Evolutionary conservation across 1,284 basidiomycete species (phyloP), one percentile per base, ranked within the genome.

Genomic region (Cutaneotrichosporon sp.): DNA sequence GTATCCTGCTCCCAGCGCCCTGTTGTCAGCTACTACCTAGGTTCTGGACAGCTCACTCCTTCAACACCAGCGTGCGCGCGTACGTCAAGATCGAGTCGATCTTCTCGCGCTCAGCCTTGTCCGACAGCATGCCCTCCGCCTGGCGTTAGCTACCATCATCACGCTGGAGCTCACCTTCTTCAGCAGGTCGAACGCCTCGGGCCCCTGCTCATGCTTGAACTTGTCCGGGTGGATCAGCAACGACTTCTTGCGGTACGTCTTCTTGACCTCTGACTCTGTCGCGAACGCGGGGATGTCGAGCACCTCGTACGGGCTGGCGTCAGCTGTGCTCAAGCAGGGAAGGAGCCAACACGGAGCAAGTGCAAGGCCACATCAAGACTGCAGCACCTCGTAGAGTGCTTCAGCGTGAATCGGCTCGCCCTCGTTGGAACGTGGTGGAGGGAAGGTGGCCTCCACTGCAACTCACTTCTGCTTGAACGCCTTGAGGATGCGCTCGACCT

Each of bases 201-300:
- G 66, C 33, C 83, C 84, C n/a, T 81, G 67, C 36, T 81, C 81
- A 71, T 84, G 82, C 71, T 84, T 80, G 68, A 82, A 82, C 75
- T 84, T 85, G 73, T 85, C 84, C 16, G 84, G 84, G 69, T 85
- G 84, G 56, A 85, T 84, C 71, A 84, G 70, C 62, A 85, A 75
- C 18, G 82, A 83, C 70, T 83, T 84, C 71, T 81, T 83, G 60
- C 84, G 78, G 67, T 83, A 85, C 56, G 80, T 77, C 70, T 81
- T 82, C 68, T 83, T 83, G 69, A 85, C 81, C 36, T 82, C 81
- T 53, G 79, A 72, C 49, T 83, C 83, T 31, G 81, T 79, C 5
- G 80, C 80, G 51, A 78, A 72, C 5, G 80, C 72, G 20, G 81
- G 78, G 18, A 84, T 74, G 61, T 84, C 83, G 45, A 85, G 80